Evolutionary conservation across 176 grass and related monocot genomes (phyloP).

Genomic region (Otatea glauca): DNA sequence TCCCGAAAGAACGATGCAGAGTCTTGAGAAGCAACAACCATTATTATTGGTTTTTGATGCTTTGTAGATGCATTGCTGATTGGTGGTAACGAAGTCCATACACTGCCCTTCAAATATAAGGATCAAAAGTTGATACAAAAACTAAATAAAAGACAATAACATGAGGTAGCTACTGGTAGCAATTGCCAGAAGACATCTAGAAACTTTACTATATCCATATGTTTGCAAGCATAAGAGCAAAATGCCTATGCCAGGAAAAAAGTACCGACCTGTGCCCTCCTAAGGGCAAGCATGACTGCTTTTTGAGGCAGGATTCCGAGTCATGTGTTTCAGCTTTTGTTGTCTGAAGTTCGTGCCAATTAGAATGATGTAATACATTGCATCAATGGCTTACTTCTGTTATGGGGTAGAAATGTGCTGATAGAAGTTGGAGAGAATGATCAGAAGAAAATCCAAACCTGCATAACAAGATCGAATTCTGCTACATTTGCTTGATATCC

Average conservation of each 20-base stretch:
- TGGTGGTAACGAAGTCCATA: slow-evolving; percentile 92
- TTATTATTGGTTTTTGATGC: slow-evolving; percentile 75
- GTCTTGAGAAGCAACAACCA: slow-evolving; percentile 75
- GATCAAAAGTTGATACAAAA: too few species aligned
- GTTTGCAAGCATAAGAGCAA: slow-evolving; percentile 18
- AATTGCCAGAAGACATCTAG: slow-evolving; percentile 6
- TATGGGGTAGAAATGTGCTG: slow-evolving; percentile 23
- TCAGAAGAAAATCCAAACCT: slow-evolving; percentile 60
- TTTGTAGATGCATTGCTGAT: slow-evolving; percentile 62
- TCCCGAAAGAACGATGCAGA: slow-evolving; percentile 94
- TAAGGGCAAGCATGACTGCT: slow-evolving; percentile 81
- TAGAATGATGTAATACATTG: slow-evolving; percentile 34
- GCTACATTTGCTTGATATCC: slow-evolving; percentile 72
- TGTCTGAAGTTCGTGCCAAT: slow-evolving; percentile 62
- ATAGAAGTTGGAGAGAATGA: slow-evolving; percentile 13
- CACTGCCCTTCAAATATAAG: slow-evolving; percentile 60
- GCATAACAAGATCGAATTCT: slow-evolving; percentile 98
- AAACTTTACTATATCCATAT: slow-evolving; percentile 25
- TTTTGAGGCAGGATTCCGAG: slow-evolving; percentile 87
- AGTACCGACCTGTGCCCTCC: slow-evolving; percentile 83
- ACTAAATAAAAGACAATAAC: too few species aligned
- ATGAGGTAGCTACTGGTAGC: neutral
- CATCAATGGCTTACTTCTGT: slow-evolving; percentile 21
- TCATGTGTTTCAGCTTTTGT: slow-evolving; percentile 80
- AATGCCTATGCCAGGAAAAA: slow-evolving; percentile 29